A percentile compares a stretch with the other conserved stretches of the same genome.
Evolutionary conservation across 2,329 filamentous ascomycete species (phyloP).

Genomic region (Pseudofabraea citricarpa): DNA sequence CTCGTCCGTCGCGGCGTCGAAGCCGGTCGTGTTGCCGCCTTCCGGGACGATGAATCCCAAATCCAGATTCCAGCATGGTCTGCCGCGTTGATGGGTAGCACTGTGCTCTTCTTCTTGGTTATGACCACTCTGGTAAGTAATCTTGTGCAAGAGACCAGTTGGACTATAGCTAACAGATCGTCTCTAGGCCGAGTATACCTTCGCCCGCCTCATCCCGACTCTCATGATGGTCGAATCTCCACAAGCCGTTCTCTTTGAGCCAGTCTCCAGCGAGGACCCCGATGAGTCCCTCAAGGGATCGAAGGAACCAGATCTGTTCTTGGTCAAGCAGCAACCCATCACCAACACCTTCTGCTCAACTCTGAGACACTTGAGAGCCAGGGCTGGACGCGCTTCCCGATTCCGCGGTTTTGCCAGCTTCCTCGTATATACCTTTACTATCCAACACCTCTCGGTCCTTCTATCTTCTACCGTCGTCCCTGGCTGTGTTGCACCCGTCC

Average conservation of each 20-base stretch:
- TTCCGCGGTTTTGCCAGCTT: conserved; percentile 63
- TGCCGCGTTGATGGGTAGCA: conserved; percentile 10
- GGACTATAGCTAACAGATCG: conserved; percentile 9
- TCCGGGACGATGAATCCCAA: background rate
- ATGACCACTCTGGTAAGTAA: conserved; percentile 13
- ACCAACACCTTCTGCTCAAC: conserved; percentile 56
- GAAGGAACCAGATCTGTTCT: conserved; percentile 34
- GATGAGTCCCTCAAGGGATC: conserved; percentile 25
- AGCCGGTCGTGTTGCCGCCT: background rate
- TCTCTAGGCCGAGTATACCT: conserved; percentile 48
- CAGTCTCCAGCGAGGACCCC: conserved; percentile 27
- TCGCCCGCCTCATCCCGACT: conserved; percentile 53
- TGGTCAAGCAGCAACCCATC: conserved; percentile 50
- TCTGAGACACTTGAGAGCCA: conserved; percentile 54
- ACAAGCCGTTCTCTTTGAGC: conserved; percentile 45
- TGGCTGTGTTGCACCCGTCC: conserved; percentile 44
- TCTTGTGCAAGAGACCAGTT: background rate
- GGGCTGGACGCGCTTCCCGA: conserved; percentile 59
- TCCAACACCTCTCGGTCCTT: conserved; percentile 26
- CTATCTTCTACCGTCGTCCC: conserved; percentile 31
- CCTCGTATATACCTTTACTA: conserved; percentile 39
- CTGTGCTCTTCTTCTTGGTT: conserved; percentile 6
- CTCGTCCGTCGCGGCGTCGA: background rate
- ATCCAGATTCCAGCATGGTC: conserved; percentile 20
- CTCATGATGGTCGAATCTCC: conserved; percentile 59